Evolutionary conservation across 257 asterid species (phyloP).

Genomic region (Catharanthus roseus): DNA sequence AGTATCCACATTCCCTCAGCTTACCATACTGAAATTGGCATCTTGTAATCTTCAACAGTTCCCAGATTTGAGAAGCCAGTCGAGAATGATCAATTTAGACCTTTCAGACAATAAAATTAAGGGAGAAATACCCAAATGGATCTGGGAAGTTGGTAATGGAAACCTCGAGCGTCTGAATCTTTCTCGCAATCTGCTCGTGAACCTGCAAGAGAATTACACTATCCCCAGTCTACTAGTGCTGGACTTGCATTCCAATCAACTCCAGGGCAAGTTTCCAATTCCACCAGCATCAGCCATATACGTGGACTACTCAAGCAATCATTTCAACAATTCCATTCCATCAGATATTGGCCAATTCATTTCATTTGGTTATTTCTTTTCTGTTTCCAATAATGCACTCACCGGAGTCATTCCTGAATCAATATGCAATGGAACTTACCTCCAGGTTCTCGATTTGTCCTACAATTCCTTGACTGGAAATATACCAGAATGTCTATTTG

Average conservation of each 20-base stretch:
- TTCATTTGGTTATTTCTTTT: constrained; percentile 13
- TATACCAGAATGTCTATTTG: constrained; percentile 31
- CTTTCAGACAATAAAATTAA: constrained; percentile 29
- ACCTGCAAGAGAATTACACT: constrained; percentile 21
- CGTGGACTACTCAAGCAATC: constrained; percentile 45
- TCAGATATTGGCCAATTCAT: constrained; percentile 19
- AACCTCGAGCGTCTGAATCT: constrained; percentile 2
- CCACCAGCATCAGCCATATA: constrained; percentile 14
- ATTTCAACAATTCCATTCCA: constrained; percentile 35
- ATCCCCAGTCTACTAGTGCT: background rate
- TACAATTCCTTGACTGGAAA: constrained; percentile 29
- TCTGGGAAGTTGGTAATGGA: constrained; percentile 22
- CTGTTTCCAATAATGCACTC: constrained; percentile 19
- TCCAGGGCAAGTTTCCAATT: constrained; percentile 23
- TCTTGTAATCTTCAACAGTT: constrained; percentile 28
- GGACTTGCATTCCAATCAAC: constrained; percentile 21
- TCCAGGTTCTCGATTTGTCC: constrained; percentile 43
- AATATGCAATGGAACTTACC: constrained; percentile 19
- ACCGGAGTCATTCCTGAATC: constrained; percentile 35
- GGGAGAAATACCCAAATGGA: constrained; percentile 36
- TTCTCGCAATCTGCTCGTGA: constrained; percentile 24
- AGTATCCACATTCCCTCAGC: constrained; percentile 6
- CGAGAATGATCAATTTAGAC: constrained; percentile 17
- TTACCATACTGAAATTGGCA: constrained; percentile 17
- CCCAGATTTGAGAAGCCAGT: constrained; percentile 21